Conservation (phyloP, 371 early-diverging fungal genomes). For the Mortierella sp. region DNA sequence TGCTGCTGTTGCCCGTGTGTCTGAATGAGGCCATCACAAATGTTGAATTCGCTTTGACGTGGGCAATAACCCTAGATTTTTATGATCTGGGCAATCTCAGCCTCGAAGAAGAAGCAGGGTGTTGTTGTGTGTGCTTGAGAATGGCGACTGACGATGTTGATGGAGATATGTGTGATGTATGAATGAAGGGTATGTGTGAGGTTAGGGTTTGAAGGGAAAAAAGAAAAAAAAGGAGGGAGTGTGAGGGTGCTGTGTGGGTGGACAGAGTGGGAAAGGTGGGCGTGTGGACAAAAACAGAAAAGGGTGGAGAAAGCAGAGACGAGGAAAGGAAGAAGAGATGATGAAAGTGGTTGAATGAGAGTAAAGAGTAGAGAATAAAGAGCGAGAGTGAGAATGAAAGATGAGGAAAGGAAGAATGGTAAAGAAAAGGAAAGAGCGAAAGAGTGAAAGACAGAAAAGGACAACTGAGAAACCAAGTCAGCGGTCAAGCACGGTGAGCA, state of each 20-base stretch:
- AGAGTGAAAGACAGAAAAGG: background rate
- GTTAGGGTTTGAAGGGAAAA: background rate
- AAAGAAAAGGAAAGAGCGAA: background rate
- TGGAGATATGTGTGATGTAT: background rate
- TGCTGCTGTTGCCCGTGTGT: constrained; percentile 15
- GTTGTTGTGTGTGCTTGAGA: background rate
- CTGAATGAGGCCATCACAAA: constrained; percentile 3
- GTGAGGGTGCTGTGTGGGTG: no score
- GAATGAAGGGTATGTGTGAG: background rate
- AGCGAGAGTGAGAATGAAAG: background rate
- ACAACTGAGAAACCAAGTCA: background rate
- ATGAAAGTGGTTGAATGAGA: background rate
- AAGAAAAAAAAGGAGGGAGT: background rate
- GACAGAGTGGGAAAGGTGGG: background rate
- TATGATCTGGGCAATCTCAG: background rate
- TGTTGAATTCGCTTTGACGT: background rate
- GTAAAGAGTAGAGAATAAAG: background rate
- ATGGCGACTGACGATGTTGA: no score
- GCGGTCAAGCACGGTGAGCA: background rate
- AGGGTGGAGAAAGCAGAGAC: background rate
- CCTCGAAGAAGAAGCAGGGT: background rate
- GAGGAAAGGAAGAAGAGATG: background rate
- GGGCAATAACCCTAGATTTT: background rate
- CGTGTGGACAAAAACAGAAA: background rate
- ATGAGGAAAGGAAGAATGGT: background rate